Base-by-base conservation (phyloP, 2,329 filamentous ascomycete species). In the Ophiostoma novo-ulmi region DNA sequence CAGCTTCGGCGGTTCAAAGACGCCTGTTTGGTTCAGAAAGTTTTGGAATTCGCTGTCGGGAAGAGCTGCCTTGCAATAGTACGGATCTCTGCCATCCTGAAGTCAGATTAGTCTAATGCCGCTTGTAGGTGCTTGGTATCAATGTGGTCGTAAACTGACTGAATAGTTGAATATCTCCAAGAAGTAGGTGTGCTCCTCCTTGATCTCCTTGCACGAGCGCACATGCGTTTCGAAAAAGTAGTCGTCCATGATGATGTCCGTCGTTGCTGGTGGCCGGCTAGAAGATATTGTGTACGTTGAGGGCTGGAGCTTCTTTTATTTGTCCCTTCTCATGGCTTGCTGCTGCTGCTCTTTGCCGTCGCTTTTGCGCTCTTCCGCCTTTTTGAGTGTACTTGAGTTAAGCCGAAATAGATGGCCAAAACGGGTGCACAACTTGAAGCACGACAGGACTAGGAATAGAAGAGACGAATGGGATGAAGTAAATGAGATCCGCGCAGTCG, bases 111-210 rank as follows among this genome's bases (percentile, higher is more conserved):
- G 61, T 39, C 8, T 35, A 17, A 38, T 4, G 61, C 61, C 17
- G 35, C 61, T 13, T 39, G 44, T 7, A 20, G 3, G 4, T n/a
- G 44, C 5, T 48, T 10, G 17, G 44, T 48, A 48, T 65, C 35
- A 58, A 22, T 22, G 11, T 38, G 31, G 10, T 35, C 20, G 8
- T 22, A 5, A 11, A 65, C 63, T 65, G 36, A 87, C 86, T 76
- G 85, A 84, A 74, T 87, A 88, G 74, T 88, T 88, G 75, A 86
- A 82, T 52, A 88, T 85, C 76, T 88, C 84, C 35, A 88, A 74
- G 76, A 86, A 88, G 73, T 79, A 82, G 22, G 85, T 88, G 70
- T 48, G 65, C 39, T 78, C 78, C 77, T 88, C 86, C 3, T 77
- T 72, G 67, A 87, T 83, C 41, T 80, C 79, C 31, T 78, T 80